Evolutionary conservation across 208 protist genomes (phyloP), one percentile per base, ranked within the genome.

Genomic region (Blastocrithidia nonstop): DNA sequence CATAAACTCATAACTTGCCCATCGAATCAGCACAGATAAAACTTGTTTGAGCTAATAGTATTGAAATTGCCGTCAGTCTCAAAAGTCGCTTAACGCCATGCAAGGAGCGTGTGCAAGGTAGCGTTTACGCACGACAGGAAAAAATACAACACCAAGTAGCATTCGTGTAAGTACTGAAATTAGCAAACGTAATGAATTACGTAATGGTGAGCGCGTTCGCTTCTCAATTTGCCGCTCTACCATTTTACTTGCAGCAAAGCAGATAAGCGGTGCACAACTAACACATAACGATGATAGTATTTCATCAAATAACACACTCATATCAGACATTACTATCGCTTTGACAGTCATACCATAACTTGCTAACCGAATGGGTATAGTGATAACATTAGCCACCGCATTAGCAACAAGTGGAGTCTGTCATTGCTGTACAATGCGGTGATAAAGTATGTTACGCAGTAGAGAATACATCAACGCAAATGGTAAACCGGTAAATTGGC

Each of bases 271-370:
- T 7, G 69, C 58, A 4, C 49, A 54, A 27, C 65, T 57, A 11
- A 70, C 57, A 3, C 67, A 62, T 7, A 63, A 63, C 27, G 64
- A 61, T 40, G 66, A 60, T 26, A 85, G 50, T 6, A 57, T 61
- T 52, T 85, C 72, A 37, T 82, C 65, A 37, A 85, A 53, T 24
- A 89, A 23, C 5, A 70, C 45, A 49, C 74, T 76, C 55, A 72
- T 80, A 50, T 74, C 80, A n/a, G n/a, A n/a, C n/a, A n/a, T n/a
- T n/a, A n/a, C n/a, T 15, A 83, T 63, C 29, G 66, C 50, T 36
- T 44, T 54, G 63, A 71, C 77, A 17, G 45, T 47, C 21, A 70
- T 68, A 17, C 74, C 74, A 51, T 81, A 80, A 22, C 66, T 56
- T 50, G 76, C 50, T 29, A 89, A 51, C 9, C 75, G 71, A 15